Evolutionary conservation across 202 grass and related monocot genomes (phyloP).

Genomic region (Musa balbisiana): DNA sequence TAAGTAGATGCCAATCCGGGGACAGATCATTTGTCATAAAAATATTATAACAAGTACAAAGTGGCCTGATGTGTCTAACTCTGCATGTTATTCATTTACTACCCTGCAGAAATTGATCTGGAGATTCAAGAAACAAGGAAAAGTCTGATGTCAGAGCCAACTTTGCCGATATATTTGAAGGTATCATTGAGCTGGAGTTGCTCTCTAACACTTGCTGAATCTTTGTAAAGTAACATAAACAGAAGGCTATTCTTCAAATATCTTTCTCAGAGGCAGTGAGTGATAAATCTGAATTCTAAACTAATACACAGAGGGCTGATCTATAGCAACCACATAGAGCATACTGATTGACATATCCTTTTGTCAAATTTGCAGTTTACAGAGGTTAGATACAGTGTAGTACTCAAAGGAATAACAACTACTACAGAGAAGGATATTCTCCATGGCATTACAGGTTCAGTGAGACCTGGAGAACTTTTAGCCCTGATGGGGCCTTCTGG

Average conservation of each 20-base stretch:
- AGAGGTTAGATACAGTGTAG: conserved; percentile 73
- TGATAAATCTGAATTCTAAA: background rate
- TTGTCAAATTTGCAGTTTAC: conserved; percentile 47
- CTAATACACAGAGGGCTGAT: background rate
- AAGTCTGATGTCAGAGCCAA: conserved; percentile 63
- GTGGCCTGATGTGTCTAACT: background rate
- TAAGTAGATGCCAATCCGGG: too few relatives aligned
- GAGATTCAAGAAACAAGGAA: conserved; percentile 44
- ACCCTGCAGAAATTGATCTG: conserved; percentile 39
- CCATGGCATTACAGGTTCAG: conserved; percentile 68
- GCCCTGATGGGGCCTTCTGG: conserved; percentile 95
- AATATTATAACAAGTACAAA: background rate
- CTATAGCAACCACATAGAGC: background rate
- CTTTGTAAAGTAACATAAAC: background rate
- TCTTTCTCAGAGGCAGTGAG: background rate
- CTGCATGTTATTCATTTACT: background rate
- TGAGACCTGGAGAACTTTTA: conserved; percentile 64
- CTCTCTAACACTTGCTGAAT: background rate
- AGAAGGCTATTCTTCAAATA: background rate
- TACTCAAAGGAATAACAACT: conserved; percentile 38
- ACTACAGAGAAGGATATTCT: conserved; percentile 51
- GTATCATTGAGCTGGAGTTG: conserved; percentile 21
- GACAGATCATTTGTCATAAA: too few relatives aligned
- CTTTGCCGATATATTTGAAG: conserved; percentile 81
- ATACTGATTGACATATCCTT: background rate